Base-by-base conservation (phyloP, 208 protist species). In the Borovskyia barvae region DNA sequence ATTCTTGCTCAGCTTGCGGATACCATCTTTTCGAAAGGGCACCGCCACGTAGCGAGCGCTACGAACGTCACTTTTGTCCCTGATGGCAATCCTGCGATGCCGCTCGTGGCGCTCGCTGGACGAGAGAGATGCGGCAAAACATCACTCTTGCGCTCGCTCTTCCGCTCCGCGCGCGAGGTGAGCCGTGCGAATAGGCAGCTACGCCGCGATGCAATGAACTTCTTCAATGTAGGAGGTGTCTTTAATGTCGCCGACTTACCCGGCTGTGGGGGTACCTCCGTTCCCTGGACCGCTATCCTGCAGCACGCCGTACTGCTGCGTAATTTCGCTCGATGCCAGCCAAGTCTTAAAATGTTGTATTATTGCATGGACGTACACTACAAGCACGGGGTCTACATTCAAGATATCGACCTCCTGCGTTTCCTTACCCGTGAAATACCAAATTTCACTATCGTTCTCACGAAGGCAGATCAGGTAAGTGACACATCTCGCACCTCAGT, bases 351-450 rank as follows among this genome's bases (percentile, higher is more conserved):
- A 59, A 95, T 95, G 89, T 57, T 95, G 1, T 95, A 95, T 71
- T 95, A 95, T 63, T 92, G 83, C 72, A 87, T 95, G 81, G 89
- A 95, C 62, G 83, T 90, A n/a, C 75, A 91, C 62, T 90, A 88
- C 63, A 87, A 84, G 45, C 57, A 93, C 45, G 89, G 89, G 5
- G 50, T 95, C 8, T 95, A 91, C 59, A 51, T 92, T 7, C 89
- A 92, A 58, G 89, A 95, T 49, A 75, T 92, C 45, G 89, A 95
- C 69, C 78, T 91, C n/a, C 73, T 95, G 11, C 69, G 72, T 20
- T 95, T 95, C 61, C 73, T 95, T 29, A 52, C 74, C 5, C 71
- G 76, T 22, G 89, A 95, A 53, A 76, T 95, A 20, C 89, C 89
- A 22, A 92, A 93, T 62, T 93, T 93, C 51, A 95, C 89, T 17